Conservation (phyloP, 2,329 filamentous ascomycete species). For the Didymella arachidicola region DNA sequence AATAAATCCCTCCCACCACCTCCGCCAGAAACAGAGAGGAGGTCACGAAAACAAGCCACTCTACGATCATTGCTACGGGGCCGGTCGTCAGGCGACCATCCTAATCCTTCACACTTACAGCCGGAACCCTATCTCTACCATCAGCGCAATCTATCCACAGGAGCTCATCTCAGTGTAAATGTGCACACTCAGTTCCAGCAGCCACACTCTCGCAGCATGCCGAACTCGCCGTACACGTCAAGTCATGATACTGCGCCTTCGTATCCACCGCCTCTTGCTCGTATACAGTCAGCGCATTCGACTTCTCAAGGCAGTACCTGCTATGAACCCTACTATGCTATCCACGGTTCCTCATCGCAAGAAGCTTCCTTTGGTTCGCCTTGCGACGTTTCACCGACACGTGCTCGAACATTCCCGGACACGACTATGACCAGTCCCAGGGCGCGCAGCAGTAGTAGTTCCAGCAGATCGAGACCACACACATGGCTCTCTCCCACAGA, state of each 20-base stretch:
- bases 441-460: slow-evolving; percentile 27
- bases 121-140: slow-evolving; percentile 14
- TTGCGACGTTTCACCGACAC: slow-evolving; percentile 35
- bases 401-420: slow-evolving; percentile 42
- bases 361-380: slow-evolving; percentile 29
- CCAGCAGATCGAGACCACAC: slow-evolving; percentile 40
- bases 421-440: slow-evolving; percentile 27
- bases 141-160: slow-evolving; percentile 34
- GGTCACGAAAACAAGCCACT: slow-evolving; percentile 32
- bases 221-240: slow-evolving; percentile 40
- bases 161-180: slow-evolving; percentile 34
- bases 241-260: slow-evolving; percentile 18
- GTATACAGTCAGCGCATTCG: slow-evolving; percentile 35
- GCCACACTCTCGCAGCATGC: slow-evolving; percentile 46
- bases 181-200: slow-evolving; percentile 29
- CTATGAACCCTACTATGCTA: slow-evolving; percentile 29
- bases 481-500: slow-evolving; percentile 48
- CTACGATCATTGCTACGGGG: slow-evolving; percentile 41
- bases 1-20: slow-evolving; percentile 45
- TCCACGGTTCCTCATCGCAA: slow-evolving; percentile 9
- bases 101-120: slow-evolving; percentile 22
- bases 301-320: slow-evolving; percentile 24
- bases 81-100: slow-evolving; percentile 31
- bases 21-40: slow-evolving; percentile 35
- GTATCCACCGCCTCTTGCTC: slow-evolving; percentile 26